Base-by-base conservation (phyloP, 352 stramenopile species). In the Phytophthora tentaculata region DNA sequence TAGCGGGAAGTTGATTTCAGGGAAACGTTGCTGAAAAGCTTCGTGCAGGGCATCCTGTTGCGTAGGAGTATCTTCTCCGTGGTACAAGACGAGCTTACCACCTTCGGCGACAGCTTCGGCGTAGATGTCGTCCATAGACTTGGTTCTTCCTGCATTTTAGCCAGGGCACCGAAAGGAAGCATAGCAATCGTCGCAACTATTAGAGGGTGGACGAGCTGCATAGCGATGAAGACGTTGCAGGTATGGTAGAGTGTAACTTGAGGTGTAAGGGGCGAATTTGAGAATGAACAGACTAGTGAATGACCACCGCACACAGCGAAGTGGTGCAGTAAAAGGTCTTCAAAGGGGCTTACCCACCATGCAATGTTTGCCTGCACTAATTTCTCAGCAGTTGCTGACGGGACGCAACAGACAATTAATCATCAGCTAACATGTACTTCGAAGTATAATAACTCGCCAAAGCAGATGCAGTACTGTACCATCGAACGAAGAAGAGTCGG, bases 1-100 rank as follows among this genome's bases (percentile, higher is more conserved):
- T 4, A 88, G 22, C 7, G 79, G 84, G 71, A 89, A 81, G 55
- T 88, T 89, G 64, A 91, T 76, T 17, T 81, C 51, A 1, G 83
- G 77, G 67, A 79, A 86, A 0, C 74, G 61, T 0, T 58, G 44
- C 1, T 48, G 20, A 54, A 79, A 81, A 8, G 64, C 66, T 12
- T 71, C 56, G 5, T 65, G 54, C 7, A 78, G 37, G 0, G 7
- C 12, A n/a, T 78, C 61, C 24, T 77, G 65, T 51, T 83, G 74
- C 1, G 59, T 73, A 0, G 69, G 59, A 17, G 59, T 74, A 44
- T 86, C 79, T 17, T 72, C 77, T n/a, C 76, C 71, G 49, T 71
- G 47, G 50, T 84, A 85, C 26, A 78, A 17, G 16, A 84, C 68
- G 41, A 87, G 72, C 12, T 83, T 79, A 43, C 77, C 80, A 13